A percentile compares a stretch with the other conserved stretches of the same genome.
Conservation (phyloP, 805 yeast genomes). For the Ogataea corticis region DNA sequence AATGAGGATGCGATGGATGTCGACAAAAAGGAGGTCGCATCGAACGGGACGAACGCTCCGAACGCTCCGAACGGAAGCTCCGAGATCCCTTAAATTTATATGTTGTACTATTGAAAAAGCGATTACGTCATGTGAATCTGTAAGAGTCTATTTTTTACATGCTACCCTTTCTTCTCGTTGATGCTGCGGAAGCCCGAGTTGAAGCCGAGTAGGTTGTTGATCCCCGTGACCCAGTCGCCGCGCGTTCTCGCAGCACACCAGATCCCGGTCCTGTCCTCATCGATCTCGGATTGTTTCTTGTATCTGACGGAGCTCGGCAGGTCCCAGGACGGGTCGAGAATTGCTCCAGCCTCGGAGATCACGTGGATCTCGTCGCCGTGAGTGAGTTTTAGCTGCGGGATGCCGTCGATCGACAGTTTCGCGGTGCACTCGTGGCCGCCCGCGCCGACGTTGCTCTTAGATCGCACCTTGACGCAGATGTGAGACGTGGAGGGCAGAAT, state of each 20-base stretch:
- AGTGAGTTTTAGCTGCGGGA: conserved; percentile 63
- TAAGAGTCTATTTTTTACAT: too few species aligned
- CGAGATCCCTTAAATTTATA: too few species aligned
- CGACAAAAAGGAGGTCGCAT: neutral
- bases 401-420: conserved; percentile 81
- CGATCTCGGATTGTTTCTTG: conserved; percentile 6
- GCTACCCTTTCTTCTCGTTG: conserved; percentile 9
- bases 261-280: conserved; percentile 52
- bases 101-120: too few species aligned
- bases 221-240: conserved; percentile 90
- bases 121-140: too few species aligned
- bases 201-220: conserved; percentile 86
- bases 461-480: conserved; percentile 60
- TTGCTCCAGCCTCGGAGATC: conserved; percentile 63
- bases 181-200: conserved; percentile 72
- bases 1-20: conserved; percentile 3
- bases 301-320: conserved; percentile 36
- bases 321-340: conserved; percentile 50
- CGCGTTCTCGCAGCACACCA: conserved; percentile 85
- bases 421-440: conserved; percentile 36
- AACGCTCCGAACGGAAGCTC: too few species aligned
- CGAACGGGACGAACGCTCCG: too few species aligned
- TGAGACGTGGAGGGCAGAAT: conserved; percentile 78
- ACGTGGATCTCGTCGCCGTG: conserved; percentile 83
- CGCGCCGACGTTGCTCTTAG: conserved; percentile 37